Evolutionary conservation across 2,329 filamentous ascomycete genomes (phyloP).

Genomic region (Parastagonospora avenae): DNA sequence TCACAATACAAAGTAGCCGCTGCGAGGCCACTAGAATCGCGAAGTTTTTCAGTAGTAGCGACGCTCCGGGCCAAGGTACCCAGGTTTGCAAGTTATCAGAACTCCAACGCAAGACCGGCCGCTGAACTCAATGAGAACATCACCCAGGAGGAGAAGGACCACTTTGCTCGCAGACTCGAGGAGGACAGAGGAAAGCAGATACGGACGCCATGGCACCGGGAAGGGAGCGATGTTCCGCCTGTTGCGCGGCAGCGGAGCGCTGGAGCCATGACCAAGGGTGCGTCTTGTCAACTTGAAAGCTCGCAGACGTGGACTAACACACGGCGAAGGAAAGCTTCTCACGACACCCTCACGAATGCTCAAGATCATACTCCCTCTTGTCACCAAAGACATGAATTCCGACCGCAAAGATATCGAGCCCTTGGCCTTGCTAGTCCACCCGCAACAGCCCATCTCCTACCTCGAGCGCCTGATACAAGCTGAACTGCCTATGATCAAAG

Average conservation of each 20-base stretch:
- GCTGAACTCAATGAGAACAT: conserved; percentile 51
- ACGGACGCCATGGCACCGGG: conserved; percentile 69
- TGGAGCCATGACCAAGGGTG: conserved; percentile 69
- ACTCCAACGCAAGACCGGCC: conserved; percentile 45
- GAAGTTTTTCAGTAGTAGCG: conserved; percentile 16
- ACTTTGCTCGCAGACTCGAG: conserved; percentile 51
- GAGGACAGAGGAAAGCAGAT: conserved; percentile 62
- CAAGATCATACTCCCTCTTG: conserved; percentile 79
- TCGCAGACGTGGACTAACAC: conserved; percentile 8
- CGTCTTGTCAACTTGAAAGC: neutral
- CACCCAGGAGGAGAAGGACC: conserved; percentile 52
- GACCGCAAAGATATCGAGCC: conserved; percentile 78
- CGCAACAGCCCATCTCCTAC: conserved; percentile 89
- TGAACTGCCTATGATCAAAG: conserved; percentile 73
- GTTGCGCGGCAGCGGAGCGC: conserved; percentile 58
- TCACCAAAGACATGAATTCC: conserved; percentile 62
- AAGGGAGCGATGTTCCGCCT: conserved; percentile 64
- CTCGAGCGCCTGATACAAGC: conserved; percentile 87
- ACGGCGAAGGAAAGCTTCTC: conserved; percentile 68
- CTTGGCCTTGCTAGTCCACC: conserved; percentile 82
- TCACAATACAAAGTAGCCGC: neutral
- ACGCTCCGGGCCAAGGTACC: conserved; percentile 14
- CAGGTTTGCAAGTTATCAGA: conserved; percentile 29
- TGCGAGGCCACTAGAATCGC: conserved; percentile 8
- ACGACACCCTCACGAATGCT: conserved; percentile 81